phyloP scores from a whole-genome alignment of 148 eudicot species.

The Heliamphora exappendiculata region DNA sequence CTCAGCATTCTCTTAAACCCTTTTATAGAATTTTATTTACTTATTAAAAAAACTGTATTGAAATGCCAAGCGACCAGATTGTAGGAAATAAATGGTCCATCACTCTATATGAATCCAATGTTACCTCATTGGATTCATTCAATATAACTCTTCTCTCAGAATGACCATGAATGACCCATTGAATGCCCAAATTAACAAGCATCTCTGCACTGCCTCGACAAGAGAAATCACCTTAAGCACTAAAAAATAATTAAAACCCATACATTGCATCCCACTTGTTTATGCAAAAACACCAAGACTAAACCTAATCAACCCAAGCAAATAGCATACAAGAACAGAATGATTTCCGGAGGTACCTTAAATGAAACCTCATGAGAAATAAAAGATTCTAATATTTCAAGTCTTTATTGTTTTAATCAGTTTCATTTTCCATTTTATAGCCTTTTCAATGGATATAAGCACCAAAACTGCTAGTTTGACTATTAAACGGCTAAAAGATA shows the following conservation, averaged over 20 bases:
- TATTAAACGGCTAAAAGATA: neutral
- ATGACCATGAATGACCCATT: conserved; percentile 90
- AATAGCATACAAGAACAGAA: neutral
- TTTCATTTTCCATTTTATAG: neutral
- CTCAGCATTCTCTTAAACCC: too few relatives aligned
- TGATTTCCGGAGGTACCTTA: neutral
- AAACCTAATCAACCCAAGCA: too few relatives aligned
- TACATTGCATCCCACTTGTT: too few relatives aligned
- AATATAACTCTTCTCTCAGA: conserved; percentile 69
- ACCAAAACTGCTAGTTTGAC: too few relatives aligned
- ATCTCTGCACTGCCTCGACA: conserved; percentile 66
- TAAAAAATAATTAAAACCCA: too few relatives aligned
- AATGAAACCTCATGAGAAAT: neutral
- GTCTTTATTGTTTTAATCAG: neutral
- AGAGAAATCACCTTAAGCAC: neutral
- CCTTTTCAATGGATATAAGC: too few relatives aligned
- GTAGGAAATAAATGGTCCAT: too few relatives aligned
- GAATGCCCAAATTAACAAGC: conserved; percentile 64
- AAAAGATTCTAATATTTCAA: neutral
- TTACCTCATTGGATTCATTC: conserved; percentile 65
- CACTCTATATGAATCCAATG: too few relatives aligned
- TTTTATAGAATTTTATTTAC: too few relatives aligned
- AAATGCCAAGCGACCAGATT: too few relatives aligned
- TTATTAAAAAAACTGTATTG: too few relatives aligned
- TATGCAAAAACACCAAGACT: too few relatives aligned